A percentile compares a stretch with the other conserved stretches of the same genome.
These are phyloP conservation scores for Pythium aphanidermatum DNA, from an alignment of 352 stramenopile species.

Conservation along the genomic window DNA sequence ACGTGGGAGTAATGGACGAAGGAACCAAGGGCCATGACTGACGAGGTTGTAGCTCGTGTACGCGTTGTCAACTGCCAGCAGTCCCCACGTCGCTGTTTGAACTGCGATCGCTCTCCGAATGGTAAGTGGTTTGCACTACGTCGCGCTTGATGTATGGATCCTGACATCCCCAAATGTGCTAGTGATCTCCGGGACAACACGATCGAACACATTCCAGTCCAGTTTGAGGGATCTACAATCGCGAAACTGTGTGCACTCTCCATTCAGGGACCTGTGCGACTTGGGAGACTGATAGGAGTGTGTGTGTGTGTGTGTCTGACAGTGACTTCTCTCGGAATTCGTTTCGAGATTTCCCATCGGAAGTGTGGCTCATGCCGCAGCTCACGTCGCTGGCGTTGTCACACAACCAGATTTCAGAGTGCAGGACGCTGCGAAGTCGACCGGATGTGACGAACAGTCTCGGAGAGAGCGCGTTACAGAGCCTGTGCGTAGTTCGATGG, in stretches of 20 bases:
- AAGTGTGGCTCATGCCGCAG: constrained; percentile 27
- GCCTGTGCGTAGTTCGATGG: constrained; percentile 11
- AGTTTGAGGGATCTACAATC: constrained; percentile 28
- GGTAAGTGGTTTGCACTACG: constrained; percentile 13
- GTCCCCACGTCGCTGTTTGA: constrained; percentile 29
- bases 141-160: neutral
- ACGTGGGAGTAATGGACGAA: neutral
- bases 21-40: neutral
- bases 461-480: neutral
- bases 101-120: constrained; percentile 20
- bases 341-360: constrained; percentile 19
- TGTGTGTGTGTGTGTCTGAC: neutral
- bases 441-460: neutral
- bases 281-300: neutral
- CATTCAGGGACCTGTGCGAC: too few species aligned
- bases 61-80: constrained; percentile 29
- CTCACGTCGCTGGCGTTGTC: constrained; percentile 25
- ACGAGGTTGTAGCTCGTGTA: constrained; percentile 22
- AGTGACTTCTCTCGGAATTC: constrained; percentile 26
- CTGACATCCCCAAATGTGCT: neutral
- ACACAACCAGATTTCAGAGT: constrained; percentile 19
- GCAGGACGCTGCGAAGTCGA: constrained; percentile 4
- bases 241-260: constrained; percentile 28
- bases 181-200: constrained; percentile 19
- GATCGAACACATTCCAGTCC: constrained; percentile 24